Conservation (phyloP, 345 rosid species). For the Salix arbutifolia region DNA sequence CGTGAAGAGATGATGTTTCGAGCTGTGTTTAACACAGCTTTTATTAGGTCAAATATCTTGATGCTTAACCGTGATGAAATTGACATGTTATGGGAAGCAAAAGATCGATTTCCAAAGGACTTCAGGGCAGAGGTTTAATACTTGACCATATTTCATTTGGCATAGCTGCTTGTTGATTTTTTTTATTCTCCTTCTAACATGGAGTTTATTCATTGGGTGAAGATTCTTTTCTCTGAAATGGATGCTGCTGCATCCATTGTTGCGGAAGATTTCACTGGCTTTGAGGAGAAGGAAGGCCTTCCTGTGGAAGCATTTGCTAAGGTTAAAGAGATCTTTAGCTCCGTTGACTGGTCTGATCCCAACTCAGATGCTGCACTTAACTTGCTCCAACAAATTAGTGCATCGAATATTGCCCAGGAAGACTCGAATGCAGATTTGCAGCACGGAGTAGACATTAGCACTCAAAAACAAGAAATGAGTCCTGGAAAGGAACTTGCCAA, state of each 20-base stretch:
- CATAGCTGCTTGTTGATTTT: neutral
- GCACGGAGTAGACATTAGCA: conserved; percentile 26
- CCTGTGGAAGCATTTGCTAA: conserved; percentile 85
- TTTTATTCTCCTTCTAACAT: conserved; percentile 19
- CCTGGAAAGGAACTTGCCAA: conserved; percentile 26
- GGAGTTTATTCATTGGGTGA: conserved; percentile 30
- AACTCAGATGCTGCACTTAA: conserved; percentile 63
- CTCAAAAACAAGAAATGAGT: conserved; percentile 35
- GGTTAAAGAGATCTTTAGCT: conserved; percentile 85
- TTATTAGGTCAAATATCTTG: conserved; percentile 89
- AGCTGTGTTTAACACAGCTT: conserved; percentile 85
- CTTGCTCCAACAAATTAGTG: conserved; percentile 70
- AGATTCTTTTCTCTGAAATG: conserved; percentile 96
- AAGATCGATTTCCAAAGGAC: conserved; percentile 75
- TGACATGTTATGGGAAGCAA: conserved; percentile 76
- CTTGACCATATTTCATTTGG: conserved; percentile 12
- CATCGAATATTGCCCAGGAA: conserved; percentile 49
- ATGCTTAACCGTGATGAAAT: conserved; percentile 90
- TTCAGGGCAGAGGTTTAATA: conserved; percentile 86
- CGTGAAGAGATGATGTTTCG: conserved; percentile 77
- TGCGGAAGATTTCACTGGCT: conserved; percentile 49
- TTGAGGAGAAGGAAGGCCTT: conserved; percentile 85
- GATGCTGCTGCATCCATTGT: conserved; percentile 72
- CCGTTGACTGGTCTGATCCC: conserved; percentile 73
- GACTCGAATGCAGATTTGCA: conserved; percentile 31